Evolutionary conservation across 2,329 filamentous ascomycete genomes (phyloP), one percentile per base, ranked within the genome.

Genomic region (Metarhizium anisopliae): DNA sequence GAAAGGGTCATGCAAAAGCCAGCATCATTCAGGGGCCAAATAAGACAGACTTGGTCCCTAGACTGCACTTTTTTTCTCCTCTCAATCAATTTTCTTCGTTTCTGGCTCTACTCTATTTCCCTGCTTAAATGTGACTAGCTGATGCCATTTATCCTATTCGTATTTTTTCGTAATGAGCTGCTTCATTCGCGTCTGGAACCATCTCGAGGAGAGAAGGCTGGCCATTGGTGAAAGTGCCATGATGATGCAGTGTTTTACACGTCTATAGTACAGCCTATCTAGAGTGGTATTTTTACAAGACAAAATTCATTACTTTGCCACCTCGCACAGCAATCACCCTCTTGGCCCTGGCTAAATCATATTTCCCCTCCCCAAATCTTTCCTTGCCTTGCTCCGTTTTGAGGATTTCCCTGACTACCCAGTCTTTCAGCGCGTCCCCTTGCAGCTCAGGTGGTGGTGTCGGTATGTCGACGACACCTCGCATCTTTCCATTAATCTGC

Each of bases 401-500:
- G 51, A 87, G 64, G 6, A 94, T 78, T 60, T 82, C 76, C 3
- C 72, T 71, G 2, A 86, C 72, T 50, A 92, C 74, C 79, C 84
- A 90, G 13, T 77, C 72, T 57, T 78, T 73, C 58, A 87, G 71
- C 53, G 68, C 72, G 2, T 76, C 70, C 11, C 68, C 73, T 30
- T 67, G 62, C 30, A 82, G 63, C 1, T 68, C 68, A 0, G 65
- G 64, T 3, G 77, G 68, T 47, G 77, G 73, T 32, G 77, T 76
- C 1, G 82, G 77, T 29, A 94, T 82, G 2, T 84, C 75, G n/a
- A 86, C 78, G 1, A 81, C 81, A 59, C 86, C 86, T 42, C 83
- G 83, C 59, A 89, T 70, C 68, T 87, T 91, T n/a, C 90, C 90
- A 65, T 95, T 90, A 59, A 95, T 72, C 64, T 91, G 87, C 16